Percentiles rank a stretch among this genome's conserved stretches.
These are phyloP conservation scores for Populus euphratica DNA, from an alignment of 345 rosid species.

Conservation along the genomic window DNA sequence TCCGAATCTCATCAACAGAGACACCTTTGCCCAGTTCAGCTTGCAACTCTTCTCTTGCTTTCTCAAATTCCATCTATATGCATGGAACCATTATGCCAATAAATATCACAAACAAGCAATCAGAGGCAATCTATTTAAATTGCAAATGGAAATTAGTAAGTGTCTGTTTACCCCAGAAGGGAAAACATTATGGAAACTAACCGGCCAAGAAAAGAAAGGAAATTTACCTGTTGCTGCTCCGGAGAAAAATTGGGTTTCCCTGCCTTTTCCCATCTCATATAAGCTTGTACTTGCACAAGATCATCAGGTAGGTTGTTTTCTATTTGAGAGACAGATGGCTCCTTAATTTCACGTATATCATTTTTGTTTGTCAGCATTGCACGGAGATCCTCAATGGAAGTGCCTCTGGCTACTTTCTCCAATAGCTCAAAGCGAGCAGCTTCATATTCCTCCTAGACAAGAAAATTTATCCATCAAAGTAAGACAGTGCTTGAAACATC, in stretches of 20 bases:
- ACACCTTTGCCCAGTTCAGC: slow-evolving; percentile 54
- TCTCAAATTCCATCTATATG: slow-evolving; percentile 59
- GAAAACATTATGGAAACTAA: slow-evolving; percentile 8
- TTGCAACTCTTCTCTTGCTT: slow-evolving; percentile 62
- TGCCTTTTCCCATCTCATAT: slow-evolving; percentile 71
- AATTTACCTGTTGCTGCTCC: slow-evolving; percentile 50
- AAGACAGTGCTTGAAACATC: not conserved
- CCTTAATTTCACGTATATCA: slow-evolving; percentile 42
- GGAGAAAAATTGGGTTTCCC: slow-evolving; percentile 65
- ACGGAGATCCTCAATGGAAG: slow-evolving; percentile 70
- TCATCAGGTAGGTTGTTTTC: slow-evolving; percentile 50
- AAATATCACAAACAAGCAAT: slow-evolving; percentile 5
- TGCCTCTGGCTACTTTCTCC: slow-evolving; percentile 77
- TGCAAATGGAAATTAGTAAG: not conserved
- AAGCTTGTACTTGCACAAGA: slow-evolving; percentile 61
- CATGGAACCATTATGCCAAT: slow-evolving; percentile 10
- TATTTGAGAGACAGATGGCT: slow-evolving; percentile 29
- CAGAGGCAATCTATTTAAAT: slow-evolving; percentile 3
- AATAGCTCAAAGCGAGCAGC: slow-evolving; percentile 84
- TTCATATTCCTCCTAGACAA: slow-evolving; percentile 79
- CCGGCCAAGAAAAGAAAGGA: slow-evolving; percentile 3
- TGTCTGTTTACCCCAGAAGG: not conserved
- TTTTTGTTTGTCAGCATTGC: slow-evolving; percentile 54
- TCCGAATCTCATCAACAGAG: slow-evolving; percentile 51
- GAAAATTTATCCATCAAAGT: not conserved